Evolutionary conservation across 257 asterid species (phyloP), one percentile per base, ranked within the genome.

Genomic region (Voacanga thouarsii): DNA sequence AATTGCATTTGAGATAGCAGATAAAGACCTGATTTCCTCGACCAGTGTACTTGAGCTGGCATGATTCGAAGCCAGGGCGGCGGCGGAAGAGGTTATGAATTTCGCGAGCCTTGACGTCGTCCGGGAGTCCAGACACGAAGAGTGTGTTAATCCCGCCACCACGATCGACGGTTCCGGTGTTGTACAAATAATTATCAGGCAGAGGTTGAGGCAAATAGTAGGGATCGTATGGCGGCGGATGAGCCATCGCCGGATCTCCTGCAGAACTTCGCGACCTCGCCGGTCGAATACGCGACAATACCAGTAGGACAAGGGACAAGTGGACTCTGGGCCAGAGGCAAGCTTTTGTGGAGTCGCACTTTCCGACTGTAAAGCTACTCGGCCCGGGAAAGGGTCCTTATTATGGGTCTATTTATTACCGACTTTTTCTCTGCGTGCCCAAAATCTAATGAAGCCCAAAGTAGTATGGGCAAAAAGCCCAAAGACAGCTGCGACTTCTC

Each of bases 41-140:
- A 47, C 99, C 99, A 37, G 99, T 95, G 86, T 95, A 95, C 57
- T 95, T 95, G 85, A 95, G 98, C 91, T 95, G 99, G 86, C 92
- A 91, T 51, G 87, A 90, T 74, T 91, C 96, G 75, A 95, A 95
- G 33, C 99, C 99, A 12, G 88, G 92, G 6, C 97, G 94, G 69
- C 96, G 94, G 75, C 99, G 96, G 84, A 95, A 95, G 70, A 95
- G 98, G 77, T 95, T 95, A 90, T 95, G 99, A 83, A 95, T 95
- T 86, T 95, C 99, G 75, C 99, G 99, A 79, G 99, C 96, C 87
- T 89, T 93, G 79, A 95, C 96, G 86, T 95, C 99, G 86, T 95
- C 98, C 26, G 99, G 99, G 55, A 95, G 92, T 28, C 99, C 99
- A 50, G 98, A 93, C 74, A 95, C 93, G 84, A 93, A 95, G 0